Evolutionary conservation across 2,329 filamentous ascomycete genomes (phyloP).

Genomic region (Monilinia vaccinii-corymbosi): DNA sequence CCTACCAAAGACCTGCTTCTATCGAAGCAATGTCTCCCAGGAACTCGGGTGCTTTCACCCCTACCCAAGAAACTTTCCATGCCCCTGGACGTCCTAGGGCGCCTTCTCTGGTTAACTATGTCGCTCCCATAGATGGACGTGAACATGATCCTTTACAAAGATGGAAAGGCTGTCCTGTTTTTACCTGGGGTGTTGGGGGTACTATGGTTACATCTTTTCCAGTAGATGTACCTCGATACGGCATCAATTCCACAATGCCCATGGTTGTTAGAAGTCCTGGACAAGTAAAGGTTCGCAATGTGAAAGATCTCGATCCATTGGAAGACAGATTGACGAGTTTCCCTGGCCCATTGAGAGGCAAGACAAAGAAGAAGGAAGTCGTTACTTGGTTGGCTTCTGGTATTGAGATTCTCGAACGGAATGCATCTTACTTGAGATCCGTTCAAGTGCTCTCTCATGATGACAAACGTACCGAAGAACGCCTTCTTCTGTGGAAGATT

Average conservation of each 20-base stretch:
- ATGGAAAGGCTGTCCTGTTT: constrained; percentile 83
- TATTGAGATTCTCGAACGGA: constrained; percentile 64
- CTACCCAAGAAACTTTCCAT: constrained; percentile 11
- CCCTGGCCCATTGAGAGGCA: constrained; percentile 79
- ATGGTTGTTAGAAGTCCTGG: constrained; percentile 77
- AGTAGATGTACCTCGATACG: constrained; percentile 78
- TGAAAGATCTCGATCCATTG: constrained; percentile 65
- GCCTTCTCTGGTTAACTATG: constrained; percentile 47
- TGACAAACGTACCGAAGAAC: constrained; percentile 68
- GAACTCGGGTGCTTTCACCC: constrained; percentile 8
- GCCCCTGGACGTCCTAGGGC: constrained; percentile 37
- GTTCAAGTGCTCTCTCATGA: constrained; percentile 45
- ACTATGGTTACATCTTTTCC: constrained; percentile 78
- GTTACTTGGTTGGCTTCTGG: constrained; percentile 69
- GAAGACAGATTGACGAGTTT: constrained; percentile 70
- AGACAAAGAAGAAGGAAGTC: constrained; percentile 93
- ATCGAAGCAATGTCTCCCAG: constrained; percentile 29
- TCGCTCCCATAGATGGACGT: constrained; percentile 55
- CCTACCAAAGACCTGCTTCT: constrained; percentile 44
- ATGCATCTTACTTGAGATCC: constrained; percentile 32
- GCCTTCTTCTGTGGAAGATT: constrained; percentile 79
- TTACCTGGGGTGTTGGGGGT: constrained; percentile 83
- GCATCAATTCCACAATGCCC: constrained; percentile 56
- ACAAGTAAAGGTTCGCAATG: constrained; percentile 66
- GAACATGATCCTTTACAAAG: constrained; percentile 71